Base-by-base conservation (phyloP, 2,329 filamentous ascomycete genomes). In the Hymenotorrendiella dingleyae region DNA sequence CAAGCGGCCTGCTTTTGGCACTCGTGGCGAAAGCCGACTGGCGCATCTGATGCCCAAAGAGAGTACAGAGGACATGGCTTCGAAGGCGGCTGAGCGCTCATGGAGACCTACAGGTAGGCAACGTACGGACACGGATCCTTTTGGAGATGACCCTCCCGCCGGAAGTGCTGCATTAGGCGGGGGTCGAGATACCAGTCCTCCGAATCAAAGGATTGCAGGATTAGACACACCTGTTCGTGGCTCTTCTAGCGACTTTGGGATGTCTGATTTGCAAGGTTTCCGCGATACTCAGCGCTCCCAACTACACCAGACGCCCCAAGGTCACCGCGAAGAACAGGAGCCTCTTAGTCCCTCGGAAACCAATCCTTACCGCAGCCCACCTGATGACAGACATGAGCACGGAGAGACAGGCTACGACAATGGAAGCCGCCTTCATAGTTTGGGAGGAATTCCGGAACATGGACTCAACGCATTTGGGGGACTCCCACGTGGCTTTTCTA, bases 311-410 rank as follows among this genome's bases (percentile, higher is more conserved):
- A 59, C 51, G 17, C 62, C 62, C 21, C 62, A 63, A 37, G 61
- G 54, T 20, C 60, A 57, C n/a, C 57, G 60, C 34, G 68, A 66
- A 32, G 71, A 72, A n/a, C 72, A 82, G 51, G 86, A 88, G 45
- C 84, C 86, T 0, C 78, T 87, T 59, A 97, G 91, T 61, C 93
- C 93, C 9, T 93, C 90, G 0, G 87, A 94, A 58, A 97, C 93
- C 3, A 98, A 98, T 60, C 93, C 93, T 2, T 98, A 93, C 61
- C 86, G 90, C 51, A 97, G 91, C 62, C 93, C 93, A 2, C 80
- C 85, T 6, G 85, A 83, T 27, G 80, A 86, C 36, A 76, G 77
- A 14, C 71, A 74, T 34, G 76, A 84, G 33, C 67, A 70, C 36
- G 58, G 63, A 24, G 67, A 70, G 10, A 70, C 74, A 6, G 55